A percentile compares a stretch with the other conserved stretches of the same genome.
Evolutionary conservation across 148 eudicot species (phyloP).

Genomic region (Nepenthes gracilis): DNA sequence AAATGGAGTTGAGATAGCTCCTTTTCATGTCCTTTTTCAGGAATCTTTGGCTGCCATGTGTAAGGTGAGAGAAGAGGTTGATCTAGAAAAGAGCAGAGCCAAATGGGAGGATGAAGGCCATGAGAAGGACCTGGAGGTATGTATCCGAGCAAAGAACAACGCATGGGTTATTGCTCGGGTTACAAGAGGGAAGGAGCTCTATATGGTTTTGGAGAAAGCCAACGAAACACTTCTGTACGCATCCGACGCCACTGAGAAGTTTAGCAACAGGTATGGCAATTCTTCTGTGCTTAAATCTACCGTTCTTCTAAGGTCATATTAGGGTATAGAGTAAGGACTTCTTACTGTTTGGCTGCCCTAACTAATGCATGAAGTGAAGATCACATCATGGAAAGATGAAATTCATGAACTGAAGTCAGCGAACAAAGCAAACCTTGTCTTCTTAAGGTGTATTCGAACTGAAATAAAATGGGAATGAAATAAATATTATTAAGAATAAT

Average conservation of each 20-base stretch:
- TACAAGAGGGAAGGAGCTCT: slow-evolving; percentile 81
- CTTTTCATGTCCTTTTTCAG: slow-evolving; percentile 19
- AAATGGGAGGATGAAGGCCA: slow-evolving; percentile 33
- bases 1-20: too few relatives aligned
- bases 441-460: too few relatives aligned
- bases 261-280: slow-evolving; percentile 62
- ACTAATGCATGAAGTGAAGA: too few relatives aligned
- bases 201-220: slow-evolving; percentile 88
- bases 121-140: slow-evolving; percentile 77
- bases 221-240: slow-evolving; percentile 92
- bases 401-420: too few relatives aligned
- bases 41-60: slow-evolving; percentile 79
- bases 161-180: slow-evolving; percentile 86
- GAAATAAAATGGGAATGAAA: too few relatives aligned
- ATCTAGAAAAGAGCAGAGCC: slow-evolving; percentile 56
- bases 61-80: slow-evolving; percentile 84
- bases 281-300: neutral
- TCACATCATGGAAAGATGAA: too few relatives aligned
- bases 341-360: neutral
- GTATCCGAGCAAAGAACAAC: slow-evolving; percentile 84
- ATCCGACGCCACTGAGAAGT: slow-evolving; percentile 79
- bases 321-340: neutral
- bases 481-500: too few relatives aligned
- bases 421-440: too few relatives aligned
- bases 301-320: neutral